Evolutionary conservation across 169 alveolate genomes (phyloP).

Genomic region (Perkinsus olseni): DNA sequence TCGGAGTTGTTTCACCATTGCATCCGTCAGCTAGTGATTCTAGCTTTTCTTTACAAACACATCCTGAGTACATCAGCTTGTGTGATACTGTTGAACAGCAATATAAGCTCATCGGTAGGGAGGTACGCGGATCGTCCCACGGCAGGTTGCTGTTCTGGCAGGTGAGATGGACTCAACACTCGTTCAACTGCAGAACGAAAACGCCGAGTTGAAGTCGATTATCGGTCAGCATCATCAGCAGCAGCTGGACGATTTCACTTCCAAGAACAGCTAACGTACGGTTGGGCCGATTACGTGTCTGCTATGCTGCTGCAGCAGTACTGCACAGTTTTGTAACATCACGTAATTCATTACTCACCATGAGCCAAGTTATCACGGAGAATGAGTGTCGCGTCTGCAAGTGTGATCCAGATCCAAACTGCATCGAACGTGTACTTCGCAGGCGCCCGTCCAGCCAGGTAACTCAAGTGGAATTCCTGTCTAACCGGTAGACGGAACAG

Average conservation of each 20-base stretch:
- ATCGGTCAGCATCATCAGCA: background rate
- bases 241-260: too few relatives aligned
- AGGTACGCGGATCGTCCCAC: background rate
- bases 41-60: background rate
- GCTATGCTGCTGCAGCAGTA: too few relatives aligned
- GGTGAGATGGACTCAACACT: background rate
- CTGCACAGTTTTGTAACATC: background rate
- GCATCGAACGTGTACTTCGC: too few relatives aligned
- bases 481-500: too few relatives aligned
- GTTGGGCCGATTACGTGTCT: too few relatives aligned
- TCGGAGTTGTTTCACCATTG: background rate
- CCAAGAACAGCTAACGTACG: too few relatives aligned
- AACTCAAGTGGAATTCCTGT: too few relatives aligned
- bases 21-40: background rate
- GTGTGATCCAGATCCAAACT: too few relatives aligned
- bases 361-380: background rate
- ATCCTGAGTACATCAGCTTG: background rate
- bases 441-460: too few relatives aligned
- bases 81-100: background rate
- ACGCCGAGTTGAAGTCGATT: background rate
- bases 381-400: too few relatives aligned
- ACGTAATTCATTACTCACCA: background rate
- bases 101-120: background rate
- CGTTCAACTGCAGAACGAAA: background rate
- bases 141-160: background rate